Evolutionary conservation across 2,329 filamentous ascomycete species (phyloP), one percentile per base, ranked within the genome.

Genomic region (Pestalotiopsis sp.): DNA sequence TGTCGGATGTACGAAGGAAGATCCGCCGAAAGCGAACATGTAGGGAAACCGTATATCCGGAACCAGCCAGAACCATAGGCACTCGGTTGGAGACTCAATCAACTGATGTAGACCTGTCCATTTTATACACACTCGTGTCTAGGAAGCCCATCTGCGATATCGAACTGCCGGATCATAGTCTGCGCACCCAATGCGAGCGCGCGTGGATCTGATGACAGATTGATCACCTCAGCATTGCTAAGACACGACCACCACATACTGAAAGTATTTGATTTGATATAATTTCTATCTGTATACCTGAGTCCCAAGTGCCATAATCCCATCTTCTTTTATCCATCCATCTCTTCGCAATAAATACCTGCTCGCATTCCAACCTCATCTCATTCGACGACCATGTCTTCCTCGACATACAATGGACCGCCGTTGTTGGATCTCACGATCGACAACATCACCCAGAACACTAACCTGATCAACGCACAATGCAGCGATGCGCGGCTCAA

Each of bases 381-480:
- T 4, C 2, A 61, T 4, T 20, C 59, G 7, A 36, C 31, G 31
- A 64, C 17, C 57, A 78, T 77, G 76, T 71, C 75, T 57, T 61
- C 31, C 7, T 36, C 74, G 17, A 39, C 73, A n/a, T 62, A 57
- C 61, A 71, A 74, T 36, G 70, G 64, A 61, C 88, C 87, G 68
- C 81, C 83, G 7, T 82, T 92, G 78, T 91, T 91, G 77, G 89
- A 94, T 80, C 84, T 94, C 45, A 94, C 90, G 1, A 91, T 91
- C 72, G 91, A 94, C 76, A 94, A 94, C 80, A 94, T 94, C 79
- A 94, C 92, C 67, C 88, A 91, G 65, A 94, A 94, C 76, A 90
- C 91, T 39, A 86, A 91, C 76, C 84, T 86, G 61, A 94, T 94
- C 80, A 95, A 95, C 81, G 91, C 91, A 11, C 88, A 91, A 82